Percentiles rank a stretch among this genome's conserved stretches.
phyloP scores from a whole-genome alignment of 108 stramenopile species.

The Cyclostephanos invisitatus region DNA sequence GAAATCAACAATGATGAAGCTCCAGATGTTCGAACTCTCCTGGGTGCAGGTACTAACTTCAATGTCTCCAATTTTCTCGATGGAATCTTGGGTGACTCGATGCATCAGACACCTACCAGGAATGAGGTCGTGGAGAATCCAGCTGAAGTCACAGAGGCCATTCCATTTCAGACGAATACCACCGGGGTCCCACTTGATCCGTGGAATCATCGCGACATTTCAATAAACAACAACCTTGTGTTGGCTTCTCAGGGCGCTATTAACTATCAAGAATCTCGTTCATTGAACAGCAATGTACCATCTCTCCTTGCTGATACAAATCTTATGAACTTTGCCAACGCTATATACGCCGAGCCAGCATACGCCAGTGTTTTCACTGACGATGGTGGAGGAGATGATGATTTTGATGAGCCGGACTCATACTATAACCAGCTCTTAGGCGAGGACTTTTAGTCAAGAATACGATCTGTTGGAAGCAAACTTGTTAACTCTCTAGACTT shows the following conservation, averaged over 20 bases:
- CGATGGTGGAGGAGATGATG: constrained; percentile 31
- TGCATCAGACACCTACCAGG: constrained; percentile 8
- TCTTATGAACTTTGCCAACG: constrained; percentile 26
- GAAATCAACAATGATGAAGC: constrained; percentile 8
- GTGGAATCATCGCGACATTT: constrained; percentile 26
- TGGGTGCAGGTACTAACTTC: constrained; percentile 37
- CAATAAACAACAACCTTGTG: constrained; percentile 24
- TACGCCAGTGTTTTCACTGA: constrained; percentile 40
- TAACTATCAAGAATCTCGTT: constrained; percentile 23
- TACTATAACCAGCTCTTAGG: constrained; percentile 50
- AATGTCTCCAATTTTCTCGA: constrained; percentile 43
- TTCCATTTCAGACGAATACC: constrained; percentile 20
- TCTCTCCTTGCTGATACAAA: constrained; percentile 25
- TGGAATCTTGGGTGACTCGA: constrained; percentile 39
- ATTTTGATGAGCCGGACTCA: constrained; percentile 43
- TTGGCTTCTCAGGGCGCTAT: constrained; percentile 17
- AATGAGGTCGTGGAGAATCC: constrained; percentile 7
- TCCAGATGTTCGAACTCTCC: constrained; percentile 29
- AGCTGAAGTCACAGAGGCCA: constrained; percentile 9
- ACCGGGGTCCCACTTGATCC: constrained; percentile 44
- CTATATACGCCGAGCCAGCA: constrained; percentile 21
- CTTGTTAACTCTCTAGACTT: too few relatives aligned
- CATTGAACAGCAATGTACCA: constrained; percentile 31
- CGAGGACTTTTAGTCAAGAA: constrained; percentile 20
- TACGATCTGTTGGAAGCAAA: too few relatives aligned